A percentile compares a stretch with the other conserved stretches of the same genome.
Conservation (phyloP, 225 moss, liverwort and hornwort genomes). For the Pseudoscleropodium purum region DNA sequence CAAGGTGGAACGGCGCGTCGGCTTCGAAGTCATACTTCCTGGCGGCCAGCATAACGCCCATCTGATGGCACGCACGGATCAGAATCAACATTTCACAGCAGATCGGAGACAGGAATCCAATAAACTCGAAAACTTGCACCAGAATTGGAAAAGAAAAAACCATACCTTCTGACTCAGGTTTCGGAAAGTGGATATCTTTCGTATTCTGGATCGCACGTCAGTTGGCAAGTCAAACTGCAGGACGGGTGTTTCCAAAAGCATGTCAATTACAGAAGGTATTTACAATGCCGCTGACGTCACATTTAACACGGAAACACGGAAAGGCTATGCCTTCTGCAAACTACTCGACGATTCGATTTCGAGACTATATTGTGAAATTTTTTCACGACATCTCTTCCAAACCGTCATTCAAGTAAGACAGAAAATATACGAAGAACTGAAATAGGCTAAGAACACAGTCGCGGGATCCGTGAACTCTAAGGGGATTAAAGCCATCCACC, state of each 20-base stretch:
- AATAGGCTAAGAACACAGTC: not conserved
- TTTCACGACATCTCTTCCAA: not conserved
- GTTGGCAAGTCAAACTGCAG: constrained; percentile 74
- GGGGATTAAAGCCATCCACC: not conserved
- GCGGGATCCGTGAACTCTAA: not conserved
- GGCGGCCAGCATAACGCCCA: constrained; percentile 82
- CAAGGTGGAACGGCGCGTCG: constrained; percentile 41
- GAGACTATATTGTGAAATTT: not conserved
- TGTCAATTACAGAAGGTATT: not conserved
- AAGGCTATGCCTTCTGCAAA: not conserved
- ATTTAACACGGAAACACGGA: not conserved
- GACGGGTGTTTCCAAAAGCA: not conserved
- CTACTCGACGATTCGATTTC: not conserved
- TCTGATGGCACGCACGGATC: constrained; percentile 29
- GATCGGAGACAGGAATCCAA: not conserved
- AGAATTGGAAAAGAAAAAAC: not conserved
- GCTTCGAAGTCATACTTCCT: constrained; percentile 63
- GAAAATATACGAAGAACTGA: not conserved
- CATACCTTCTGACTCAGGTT: constrained; percentile 78
- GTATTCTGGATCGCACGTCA: constrained; percentile 48
- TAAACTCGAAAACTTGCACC: not conserved
- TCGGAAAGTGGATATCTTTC: constrained; percentile 76
- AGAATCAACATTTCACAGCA: not conserved
- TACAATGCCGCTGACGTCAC: not conserved
- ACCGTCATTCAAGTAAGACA: not conserved